Percentiles rank a stretch among this genome's conserved stretches.
Evolutionary conservation across 768 basidiomycete genomes (phyloP).

Genomic region (Candolleomyces eurysporus): DNA sequence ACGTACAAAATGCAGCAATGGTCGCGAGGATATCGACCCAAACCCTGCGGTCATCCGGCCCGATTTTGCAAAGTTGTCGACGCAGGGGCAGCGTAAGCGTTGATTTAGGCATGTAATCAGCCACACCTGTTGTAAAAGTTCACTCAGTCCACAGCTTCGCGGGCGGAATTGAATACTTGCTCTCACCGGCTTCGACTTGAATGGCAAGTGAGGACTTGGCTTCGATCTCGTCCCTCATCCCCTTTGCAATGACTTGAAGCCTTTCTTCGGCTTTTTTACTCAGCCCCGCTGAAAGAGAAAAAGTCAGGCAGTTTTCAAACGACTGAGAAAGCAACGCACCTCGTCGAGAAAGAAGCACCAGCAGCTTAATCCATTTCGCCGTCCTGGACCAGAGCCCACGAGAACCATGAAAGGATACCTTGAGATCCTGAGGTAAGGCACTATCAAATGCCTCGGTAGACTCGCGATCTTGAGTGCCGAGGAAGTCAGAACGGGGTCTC

Average conservation of each 20-base stretch:
- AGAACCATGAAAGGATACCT: too few relatives aligned
- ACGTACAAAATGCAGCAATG: background rate
- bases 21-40: background rate
- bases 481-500: too few relatives aligned
- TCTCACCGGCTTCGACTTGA: background rate
- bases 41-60: background rate
- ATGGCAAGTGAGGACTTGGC: too few relatives aligned
- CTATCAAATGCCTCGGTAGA: too few relatives aligned
- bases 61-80: background rate
- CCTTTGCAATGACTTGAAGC: background rate
- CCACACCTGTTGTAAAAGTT: background rate
- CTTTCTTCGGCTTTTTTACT: background rate
- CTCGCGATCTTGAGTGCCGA: too few relatives aligned
- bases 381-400: background rate
- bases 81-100: background rate
- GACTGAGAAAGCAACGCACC: background rate
- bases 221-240: background rate
- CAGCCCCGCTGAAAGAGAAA: background rate
- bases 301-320: background rate
- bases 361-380: background rate
- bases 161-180: background rate
- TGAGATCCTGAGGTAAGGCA: too few relatives aligned
- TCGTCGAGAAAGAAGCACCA: background rate
- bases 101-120: background rate
- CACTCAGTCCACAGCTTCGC: background rate